Evolutionary conservation across 2,329 filamentous ascomycete genomes (phyloP), one percentile per base, ranked within the genome.

Genomic region (Knoxdaviesia capensis): DNA sequence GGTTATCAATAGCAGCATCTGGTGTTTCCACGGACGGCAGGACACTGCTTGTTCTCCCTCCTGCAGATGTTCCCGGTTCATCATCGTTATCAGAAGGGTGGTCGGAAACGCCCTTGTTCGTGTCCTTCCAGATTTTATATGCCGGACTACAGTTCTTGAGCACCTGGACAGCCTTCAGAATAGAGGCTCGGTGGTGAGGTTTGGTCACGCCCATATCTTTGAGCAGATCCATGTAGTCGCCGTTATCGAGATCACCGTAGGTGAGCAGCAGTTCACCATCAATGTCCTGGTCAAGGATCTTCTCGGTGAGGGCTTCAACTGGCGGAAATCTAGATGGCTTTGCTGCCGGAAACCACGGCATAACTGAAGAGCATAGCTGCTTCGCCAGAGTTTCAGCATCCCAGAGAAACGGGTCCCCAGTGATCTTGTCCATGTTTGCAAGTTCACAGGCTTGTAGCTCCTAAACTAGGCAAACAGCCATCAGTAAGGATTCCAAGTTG

Each of bases 331-430:
- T 45, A 35, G 52, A 51, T 0, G 66, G 58, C 41, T 80, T 63
- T 5, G 53, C 56, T 39, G 58, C 57, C 42, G 54, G 52, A 36
- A 48, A 49, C 68, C 69, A 72, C 7, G 70, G 65, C 39, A 62
- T 61, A 4, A 62, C 53, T 2, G 61, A 51, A 28, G 68, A 63
- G 53, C 77, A 84, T 4, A 92, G 63, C 51, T 78, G 75, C 10
- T 64, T 54, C 7, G 80, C 68, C 7, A 92, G 72, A 34, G 74
- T 66, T 34, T 80, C 73, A 32, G 77, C 64, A 34, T 69, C 68
- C 85, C 85, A 93, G 42, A 68, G 52, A 56, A 77, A 80, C n/a
- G 85, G 84, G 57, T 93, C 83, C n/a, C 39, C 38, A 38, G 20
- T 20, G 20, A 20, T 20, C 20, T 20, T 20, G 20, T 20, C 20